Conservation (phyloP, 2,329 filamentous ascomycete genomes). For the Talaromyces verruculosus region DNA sequence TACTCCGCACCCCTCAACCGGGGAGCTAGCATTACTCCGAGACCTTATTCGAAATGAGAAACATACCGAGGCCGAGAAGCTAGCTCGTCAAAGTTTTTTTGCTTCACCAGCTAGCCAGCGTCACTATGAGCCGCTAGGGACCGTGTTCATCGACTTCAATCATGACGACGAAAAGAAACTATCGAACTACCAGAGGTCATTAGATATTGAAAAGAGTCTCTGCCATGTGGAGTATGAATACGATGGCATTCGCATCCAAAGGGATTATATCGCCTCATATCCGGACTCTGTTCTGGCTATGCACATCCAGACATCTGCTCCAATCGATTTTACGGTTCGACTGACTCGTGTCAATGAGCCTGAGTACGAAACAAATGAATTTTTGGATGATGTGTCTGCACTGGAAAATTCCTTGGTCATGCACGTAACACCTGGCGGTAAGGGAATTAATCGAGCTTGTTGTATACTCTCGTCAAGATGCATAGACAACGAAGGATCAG, state of each 20-base stretch:
- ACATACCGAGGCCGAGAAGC: slow-evolving; percentile 45
- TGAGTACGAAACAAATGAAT: slow-evolving; percentile 49
- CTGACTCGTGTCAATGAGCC: slow-evolving; percentile 42
- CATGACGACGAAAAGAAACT: slow-evolving; percentile 31
- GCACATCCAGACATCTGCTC: slow-evolving; percentile 28
- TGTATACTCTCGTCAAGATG: slow-evolving; percentile 33
- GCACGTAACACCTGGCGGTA: slow-evolving; percentile 42
- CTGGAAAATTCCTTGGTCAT: slow-evolving; percentile 35
- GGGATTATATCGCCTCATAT: slow-evolving; percentile 47
- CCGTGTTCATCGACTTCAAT: slow-evolving; percentile 45
- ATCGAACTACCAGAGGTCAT: slow-evolving; percentile 39
- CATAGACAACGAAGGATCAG: slow-evolving; percentile 29
- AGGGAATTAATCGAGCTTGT: slow-evolving; percentile 35
- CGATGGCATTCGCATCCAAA: slow-evolving; percentile 33
- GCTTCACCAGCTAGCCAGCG: slow-evolving; percentile 49
- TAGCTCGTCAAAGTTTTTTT: slow-evolving; percentile 46
- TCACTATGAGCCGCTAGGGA: slow-evolving; percentile 50
- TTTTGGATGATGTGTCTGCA: slow-evolving; percentile 40
- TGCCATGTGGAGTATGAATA: slow-evolving; percentile 41
- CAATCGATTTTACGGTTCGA: slow-evolving; percentile 34
- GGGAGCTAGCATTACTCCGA: slow-evolving; percentile 42
- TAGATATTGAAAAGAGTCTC: slow-evolving; percentile 43
- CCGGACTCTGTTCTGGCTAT: slow-evolving; percentile 45
- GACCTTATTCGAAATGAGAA: slow-evolving; percentile 43
- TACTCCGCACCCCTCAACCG: slow-evolving; percentile 41